Evolutionary conservation across 140 eudicot genomes (phyloP), one percentile per base, ranked within the genome.

Genomic region (Cichorium intybus): DNA sequence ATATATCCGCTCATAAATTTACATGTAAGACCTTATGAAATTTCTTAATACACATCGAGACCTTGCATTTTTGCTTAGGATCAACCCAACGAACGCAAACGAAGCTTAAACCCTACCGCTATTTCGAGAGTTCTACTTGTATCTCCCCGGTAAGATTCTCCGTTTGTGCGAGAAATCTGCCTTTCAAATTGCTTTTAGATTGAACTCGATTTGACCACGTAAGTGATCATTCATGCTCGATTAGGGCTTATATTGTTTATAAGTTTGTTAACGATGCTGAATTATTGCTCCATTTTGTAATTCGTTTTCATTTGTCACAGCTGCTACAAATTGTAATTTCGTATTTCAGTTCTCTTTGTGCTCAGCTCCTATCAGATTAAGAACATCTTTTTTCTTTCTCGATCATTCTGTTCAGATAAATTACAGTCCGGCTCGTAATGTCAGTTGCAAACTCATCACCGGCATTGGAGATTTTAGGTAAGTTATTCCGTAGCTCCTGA

Each of bases 381-480:
- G 21, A 12, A 6, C 51, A 60, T 20, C 5, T 17, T 31, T 60
- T 37, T 62, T 29, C 20, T 12, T 12, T 17, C 16, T 41, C 20
- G 18, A 39, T 60, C 35, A 60, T 22, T 60, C 22, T 70, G 4
- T 75, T 81, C 77, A 68, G 82, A 70, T 60, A 7, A 7, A 17
- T 60, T 62, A 56, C 74, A 60, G 47, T 62, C 17, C 10, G 50
- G n/a, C 47, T 70, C 29, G 37, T 26, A 73, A 87, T 87, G 95
- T 84, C 86, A 73, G 76, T 29, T 56, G 76, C 68, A 35, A 60
- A 76, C 8, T 66, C 90, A 56, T 58, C 86, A 20, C 86, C 97
- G 2, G 28, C 88, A 4, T 43, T 89, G 81, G 97, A 86, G 80
- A 86, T 89, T 37, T 57, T 81, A 77, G 89, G 89, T 83, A 66